These are phyloP conservation scores for Fragaria nilgerrensis DNA, from an alignment of 306 rosid species.

Conservation along the genomic window DNA sequence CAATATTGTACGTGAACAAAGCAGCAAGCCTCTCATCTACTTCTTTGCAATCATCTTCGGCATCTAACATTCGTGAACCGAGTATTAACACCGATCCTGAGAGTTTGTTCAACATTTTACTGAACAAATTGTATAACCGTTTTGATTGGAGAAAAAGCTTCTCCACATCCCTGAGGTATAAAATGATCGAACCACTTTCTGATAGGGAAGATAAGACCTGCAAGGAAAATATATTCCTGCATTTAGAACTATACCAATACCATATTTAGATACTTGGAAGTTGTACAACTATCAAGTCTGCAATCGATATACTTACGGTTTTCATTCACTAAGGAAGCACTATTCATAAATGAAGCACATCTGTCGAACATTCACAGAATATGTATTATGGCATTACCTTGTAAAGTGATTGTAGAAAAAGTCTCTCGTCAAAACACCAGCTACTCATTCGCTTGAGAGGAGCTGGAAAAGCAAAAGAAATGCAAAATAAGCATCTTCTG, in stretches of 20 bases:
- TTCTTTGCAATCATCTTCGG: constrained; percentile 44
- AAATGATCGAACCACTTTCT: constrained; percentile 67
- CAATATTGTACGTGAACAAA: constrained; percentile 67
- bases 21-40: constrained; percentile 50
- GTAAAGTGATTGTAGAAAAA: constrained; percentile 77
- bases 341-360: constrained; percentile 2
- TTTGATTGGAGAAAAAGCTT: constrained; percentile 63
- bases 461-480: constrained; percentile 46
- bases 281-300: background rate
- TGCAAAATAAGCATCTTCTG: constrained; percentile 14
- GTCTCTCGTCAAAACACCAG: constrained; percentile 86
- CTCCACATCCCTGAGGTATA: constrained; percentile 77
- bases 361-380: background rate
- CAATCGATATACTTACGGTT: background rate
- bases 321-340: background rate
- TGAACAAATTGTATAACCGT: constrained; percentile 62
- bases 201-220: constrained; percentile 79
- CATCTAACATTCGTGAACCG: constrained; percentile 59
- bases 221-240: constrained; percentile 7
- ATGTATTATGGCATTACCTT: constrained; percentile 53
- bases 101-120: constrained; percentile 62
- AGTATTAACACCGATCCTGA: constrained; percentile 81
- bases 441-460: constrained; percentile 48
- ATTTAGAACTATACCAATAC: constrained; percentile 5
- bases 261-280: background rate